A percentile compares a stretch with the other conserved stretches of the same genome.
Evolutionary conservation across 352 stramenopile genomes (phyloP).

Genomic region (Globisporangium iwayamae): DNA sequence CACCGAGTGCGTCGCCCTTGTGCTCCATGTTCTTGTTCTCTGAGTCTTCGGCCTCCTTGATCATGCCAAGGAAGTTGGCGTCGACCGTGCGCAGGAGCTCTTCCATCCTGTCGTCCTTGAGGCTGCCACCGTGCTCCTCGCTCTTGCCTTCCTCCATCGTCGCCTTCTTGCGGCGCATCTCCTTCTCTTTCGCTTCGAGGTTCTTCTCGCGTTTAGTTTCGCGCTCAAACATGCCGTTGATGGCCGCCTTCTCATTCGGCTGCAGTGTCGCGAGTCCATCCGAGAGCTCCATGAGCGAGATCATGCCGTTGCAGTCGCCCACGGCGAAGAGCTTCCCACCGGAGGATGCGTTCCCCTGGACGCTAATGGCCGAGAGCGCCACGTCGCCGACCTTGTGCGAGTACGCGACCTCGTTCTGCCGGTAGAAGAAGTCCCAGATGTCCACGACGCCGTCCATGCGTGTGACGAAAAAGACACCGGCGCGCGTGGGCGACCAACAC

Average conservation of each 20-base stretch:
- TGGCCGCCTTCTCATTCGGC: constrained; percentile 92
- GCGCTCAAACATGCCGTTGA: constrained; percentile 95
- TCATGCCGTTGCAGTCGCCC: constrained; percentile 94
- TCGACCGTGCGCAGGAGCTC: constrained; percentile 91
- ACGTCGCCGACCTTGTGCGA: constrained; percentile 95
- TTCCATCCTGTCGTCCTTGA: constrained; percentile 94
- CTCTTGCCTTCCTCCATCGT: constrained; percentile 78
- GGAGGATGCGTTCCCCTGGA: constrained; percentile 88
- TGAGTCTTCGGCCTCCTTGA: constrained; percentile 94
- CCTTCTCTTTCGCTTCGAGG: constrained; percentile 87
- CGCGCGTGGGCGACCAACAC: constrained; percentile 95
- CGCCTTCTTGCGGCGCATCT: constrained; percentile 82
- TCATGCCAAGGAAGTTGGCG: constrained; percentile 94
- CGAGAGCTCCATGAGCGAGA: constrained; percentile 95
- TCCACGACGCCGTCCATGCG: constrained; percentile 96
- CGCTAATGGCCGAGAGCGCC: constrained; percentile 89
- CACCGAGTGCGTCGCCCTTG: constrained; percentile 45
- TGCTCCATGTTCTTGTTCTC: constrained; percentile 89
- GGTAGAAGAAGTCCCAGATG: constrained; percentile 98
- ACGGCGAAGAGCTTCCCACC: constrained; percentile 94
- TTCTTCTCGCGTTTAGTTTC: constrained; percentile 97
- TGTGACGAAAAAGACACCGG: constrained; percentile 96
- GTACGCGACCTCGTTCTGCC: constrained; percentile 96
- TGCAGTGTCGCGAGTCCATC: constrained; percentile 89
- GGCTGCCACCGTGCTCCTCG: constrained; percentile 48